Evolutionary conservation across 148 eudicot genomes (phyloP).

Genomic region (Fagopyrum tataricum): DNA sequence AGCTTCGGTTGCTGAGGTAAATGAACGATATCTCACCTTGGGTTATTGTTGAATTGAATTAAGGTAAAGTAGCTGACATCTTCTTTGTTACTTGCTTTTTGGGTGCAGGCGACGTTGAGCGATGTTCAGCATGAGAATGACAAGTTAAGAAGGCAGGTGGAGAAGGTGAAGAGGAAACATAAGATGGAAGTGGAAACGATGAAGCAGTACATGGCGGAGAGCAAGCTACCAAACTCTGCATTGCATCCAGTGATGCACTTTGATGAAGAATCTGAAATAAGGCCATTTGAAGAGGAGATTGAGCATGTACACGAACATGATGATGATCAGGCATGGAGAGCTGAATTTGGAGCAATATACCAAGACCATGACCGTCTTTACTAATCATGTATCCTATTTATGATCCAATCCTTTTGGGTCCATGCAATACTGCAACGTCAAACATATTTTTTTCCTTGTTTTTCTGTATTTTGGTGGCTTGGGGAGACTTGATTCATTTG

Average conservation of each 20-base stretch:
- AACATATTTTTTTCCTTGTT: background rate
- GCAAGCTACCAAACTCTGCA: constrained; percentile 83
- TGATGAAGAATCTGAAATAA: constrained; percentile 51
- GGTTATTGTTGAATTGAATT: background rate
- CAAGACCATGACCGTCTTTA: constrained; percentile 45
- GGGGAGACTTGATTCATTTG: background rate
- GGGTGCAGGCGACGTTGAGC: constrained; percentile 42
- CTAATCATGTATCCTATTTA: background rate
- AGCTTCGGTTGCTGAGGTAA: constrained; percentile 82
- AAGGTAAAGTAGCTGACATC: background rate
- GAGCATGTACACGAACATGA: constrained; percentile 24
- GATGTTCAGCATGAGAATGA: constrained; percentile 68
- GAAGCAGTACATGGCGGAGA: constrained; percentile 93
- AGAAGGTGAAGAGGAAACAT: constrained; percentile 86
- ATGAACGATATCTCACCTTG: background rate
- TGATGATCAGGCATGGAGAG: constrained; percentile 83
- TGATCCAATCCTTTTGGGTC: constrained; percentile 9
- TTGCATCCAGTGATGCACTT: constrained; percentile 42
- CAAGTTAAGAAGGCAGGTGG: constrained; percentile 55
- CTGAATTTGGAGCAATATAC: constrained; percentile 87
- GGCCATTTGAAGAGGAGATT: constrained; percentile 24
- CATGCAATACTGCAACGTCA: background rate
- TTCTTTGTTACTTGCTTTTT: constrained; percentile 3
- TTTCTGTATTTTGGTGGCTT: background rate
- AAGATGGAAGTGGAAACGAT: constrained; percentile 91